Conservation (phyloP, 176 grass and related monocot species). For the Stipa capillata region DNA sequence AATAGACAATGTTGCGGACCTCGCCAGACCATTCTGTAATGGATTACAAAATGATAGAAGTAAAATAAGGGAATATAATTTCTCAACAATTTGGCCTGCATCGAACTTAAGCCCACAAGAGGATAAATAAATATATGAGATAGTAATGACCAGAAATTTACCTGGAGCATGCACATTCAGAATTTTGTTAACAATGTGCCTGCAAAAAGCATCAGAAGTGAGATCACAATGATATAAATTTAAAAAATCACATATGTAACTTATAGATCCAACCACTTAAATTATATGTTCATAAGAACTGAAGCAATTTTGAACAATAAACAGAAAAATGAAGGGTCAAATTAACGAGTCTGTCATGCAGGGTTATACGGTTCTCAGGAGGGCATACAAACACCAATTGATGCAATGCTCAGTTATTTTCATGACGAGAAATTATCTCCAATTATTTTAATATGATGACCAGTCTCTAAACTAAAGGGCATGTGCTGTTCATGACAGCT, state of each 20-base stretch:
- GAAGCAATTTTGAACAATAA: not conserved
- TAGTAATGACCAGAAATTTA: conserved; percentile 19
- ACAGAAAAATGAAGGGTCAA: not conserved
- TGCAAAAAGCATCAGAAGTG: conserved; percentile 47
- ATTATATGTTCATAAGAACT: not conserved
- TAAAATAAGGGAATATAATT: not conserved
- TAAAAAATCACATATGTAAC: not conserved
- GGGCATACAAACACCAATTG: too few relatives aligned
- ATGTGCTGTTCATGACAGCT: not conserved
- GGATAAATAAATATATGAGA: not conserved
- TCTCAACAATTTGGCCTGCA: not conserved
- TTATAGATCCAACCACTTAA: too few relatives aligned
- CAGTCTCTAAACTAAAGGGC: not conserved
- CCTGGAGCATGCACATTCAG: conserved; percentile 79
- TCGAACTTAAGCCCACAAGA: not conserved
- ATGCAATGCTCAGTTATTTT: not conserved
- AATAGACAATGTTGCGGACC: conserved; percentile 63
- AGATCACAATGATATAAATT: not conserved
- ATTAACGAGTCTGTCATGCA: not conserved
- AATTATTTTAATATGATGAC: not conserved
- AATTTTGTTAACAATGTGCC: conserved; percentile 91
- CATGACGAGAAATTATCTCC: not conserved
- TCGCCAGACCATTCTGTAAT: conserved; percentile 76
- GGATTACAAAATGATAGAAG: not conserved
- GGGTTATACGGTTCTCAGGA: not conserved